Conservation (phyloP, 192 early-diverging fungal species). For the Phycomyces nitens region DNA sequence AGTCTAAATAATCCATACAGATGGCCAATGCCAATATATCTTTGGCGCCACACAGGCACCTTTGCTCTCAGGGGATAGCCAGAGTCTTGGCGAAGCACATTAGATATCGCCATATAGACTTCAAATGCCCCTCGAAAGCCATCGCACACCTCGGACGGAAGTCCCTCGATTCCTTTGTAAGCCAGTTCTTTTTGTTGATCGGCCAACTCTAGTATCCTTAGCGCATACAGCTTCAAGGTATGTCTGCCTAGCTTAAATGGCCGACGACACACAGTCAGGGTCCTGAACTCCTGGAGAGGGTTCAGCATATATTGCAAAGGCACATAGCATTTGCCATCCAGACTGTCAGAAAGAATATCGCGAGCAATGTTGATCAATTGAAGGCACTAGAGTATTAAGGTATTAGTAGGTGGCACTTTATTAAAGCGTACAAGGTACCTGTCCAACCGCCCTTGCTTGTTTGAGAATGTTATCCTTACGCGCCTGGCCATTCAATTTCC, state of each 20-base stretch:
- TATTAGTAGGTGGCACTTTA: background rate
- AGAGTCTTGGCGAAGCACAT: constrained; percentile 14
- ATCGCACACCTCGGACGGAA: constrained; percentile 29
- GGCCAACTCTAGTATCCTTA: constrained; percentile 22
- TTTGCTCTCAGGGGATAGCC: constrained; percentile 35
- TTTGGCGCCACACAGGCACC: constrained; percentile 3
- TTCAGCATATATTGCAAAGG: constrained; percentile 30
- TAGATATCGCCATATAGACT: constrained; percentile 41
- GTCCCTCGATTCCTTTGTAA: constrained; percentile 25
- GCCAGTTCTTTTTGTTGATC: constrained; percentile 17
- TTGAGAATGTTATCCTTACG: constrained; percentile 8
- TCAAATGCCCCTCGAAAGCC: constrained; percentile 36
- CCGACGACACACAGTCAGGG: background rate
- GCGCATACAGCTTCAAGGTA: constrained; percentile 5
- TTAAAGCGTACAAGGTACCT: constrained; percentile 16
- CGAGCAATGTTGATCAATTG: constrained; percentile 51
- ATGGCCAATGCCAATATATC: no score
- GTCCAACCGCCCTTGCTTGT: constrained; percentile 24
- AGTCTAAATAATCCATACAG: no score
- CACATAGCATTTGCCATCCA: constrained; percentile 34
- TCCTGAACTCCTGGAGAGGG: background rate
- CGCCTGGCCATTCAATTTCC: constrained; percentile 4
- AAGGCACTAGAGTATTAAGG: constrained; percentile 6
- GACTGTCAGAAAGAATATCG: constrained; percentile 40
- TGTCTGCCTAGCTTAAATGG: background rate